A percentile compares a stretch with the other conserved stretches of the same genome.
Evolutionary conservation across 345 rosid genomes (phyloP).

Genomic region (Euclidium syriacum): DNA sequence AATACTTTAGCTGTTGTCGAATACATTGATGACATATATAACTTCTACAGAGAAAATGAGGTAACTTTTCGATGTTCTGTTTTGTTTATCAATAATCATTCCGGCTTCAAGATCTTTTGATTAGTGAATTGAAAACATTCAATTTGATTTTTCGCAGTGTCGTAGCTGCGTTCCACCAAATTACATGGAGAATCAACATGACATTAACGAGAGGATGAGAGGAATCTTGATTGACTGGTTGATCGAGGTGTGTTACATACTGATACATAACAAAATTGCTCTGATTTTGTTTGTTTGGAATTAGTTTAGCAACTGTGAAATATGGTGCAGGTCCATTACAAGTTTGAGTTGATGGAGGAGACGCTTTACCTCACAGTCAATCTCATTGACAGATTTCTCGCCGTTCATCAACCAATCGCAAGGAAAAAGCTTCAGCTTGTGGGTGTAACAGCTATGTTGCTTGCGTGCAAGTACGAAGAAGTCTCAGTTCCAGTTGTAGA

Average conservation of each 20-base stretch:
- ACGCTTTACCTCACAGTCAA: slow-evolving; percentile 88
- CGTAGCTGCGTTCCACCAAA: slow-evolving; percentile 46
- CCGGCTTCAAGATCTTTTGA: background rate
- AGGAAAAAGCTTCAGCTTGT: slow-evolving; percentile 96
- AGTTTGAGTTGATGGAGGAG: slow-evolving; percentile 96
- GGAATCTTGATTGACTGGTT: slow-evolving; percentile 91
- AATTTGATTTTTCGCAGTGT: slow-evolving; percentile 41
- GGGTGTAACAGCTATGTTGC: slow-evolving; percentile 91
- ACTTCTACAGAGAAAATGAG: slow-evolving; percentile 73
- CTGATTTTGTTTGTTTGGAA: background rate
- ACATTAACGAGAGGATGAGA: slow-evolving; percentile 90
- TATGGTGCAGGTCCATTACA: slow-evolving; percentile 85
- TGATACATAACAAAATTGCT: background rate
- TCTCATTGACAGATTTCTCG: slow-evolving; percentile 84
- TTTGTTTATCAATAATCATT: background rate
- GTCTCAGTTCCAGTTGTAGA: slow-evolving; percentile 94
- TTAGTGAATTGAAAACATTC: background rate
- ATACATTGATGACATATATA: slow-evolving; percentile 65
- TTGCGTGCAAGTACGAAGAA: slow-evolving; percentile 98
- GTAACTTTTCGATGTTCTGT: slow-evolving; percentile 30
- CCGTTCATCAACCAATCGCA: slow-evolving; percentile 39
- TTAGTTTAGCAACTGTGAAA: background rate
- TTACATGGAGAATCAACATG: slow-evolving; percentile 72
- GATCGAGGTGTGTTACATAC: slow-evolving; percentile 54
- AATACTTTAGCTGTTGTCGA: slow-evolving; percentile 80